These are phyloP conservation scores for Mesostigma viride DNA, from an alignment of 139 green algal species.

Conservation along the genomic window DNA sequence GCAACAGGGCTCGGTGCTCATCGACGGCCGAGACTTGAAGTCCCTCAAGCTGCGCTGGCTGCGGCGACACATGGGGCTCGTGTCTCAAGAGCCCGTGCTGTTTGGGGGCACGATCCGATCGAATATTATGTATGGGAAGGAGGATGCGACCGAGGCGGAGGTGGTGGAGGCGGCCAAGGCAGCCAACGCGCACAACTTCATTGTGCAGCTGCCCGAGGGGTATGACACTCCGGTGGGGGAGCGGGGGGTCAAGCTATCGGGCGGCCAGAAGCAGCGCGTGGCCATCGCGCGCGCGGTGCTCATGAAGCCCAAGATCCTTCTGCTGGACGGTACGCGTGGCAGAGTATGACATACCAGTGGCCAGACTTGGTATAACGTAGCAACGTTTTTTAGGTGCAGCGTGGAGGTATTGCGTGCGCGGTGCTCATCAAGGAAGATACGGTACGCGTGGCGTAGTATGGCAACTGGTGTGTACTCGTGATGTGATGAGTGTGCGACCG, in stretches of 20 bases:
- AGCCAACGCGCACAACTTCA: slow-evolving; percentile 71
- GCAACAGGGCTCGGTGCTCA: slow-evolving; percentile 36
- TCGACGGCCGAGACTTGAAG: slow-evolving; percentile 65
- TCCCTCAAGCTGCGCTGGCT: slow-evolving; percentile 68
- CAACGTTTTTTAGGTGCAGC: too few relatives aligned
- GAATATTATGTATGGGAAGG: slow-evolving; percentile 36
- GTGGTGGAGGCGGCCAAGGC: slow-evolving; percentile 53
- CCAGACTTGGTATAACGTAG: slow-evolving; percentile 46
- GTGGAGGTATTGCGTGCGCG: too few relatives aligned
- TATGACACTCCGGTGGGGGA: slow-evolving; percentile 77
- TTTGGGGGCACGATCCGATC: slow-evolving; percentile 32
- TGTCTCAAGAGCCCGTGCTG: slow-evolving; percentile 73
- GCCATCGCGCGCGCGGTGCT: too few relatives aligned
- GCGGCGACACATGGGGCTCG: slow-evolving; percentile 58
- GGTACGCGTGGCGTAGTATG: too few relatives aligned
- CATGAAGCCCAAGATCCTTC: slow-evolving; percentile 59
- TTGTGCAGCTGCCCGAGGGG: slow-evolving; percentile 40
- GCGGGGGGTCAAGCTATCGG: slow-evolving; percentile 60
- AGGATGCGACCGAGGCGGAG: slow-evolving; percentile 33
- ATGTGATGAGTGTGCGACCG: too few relatives aligned
- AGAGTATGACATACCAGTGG: slow-evolving; percentile 47
- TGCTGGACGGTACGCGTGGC: slow-evolving; percentile 82
- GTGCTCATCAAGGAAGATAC: too few relatives aligned
- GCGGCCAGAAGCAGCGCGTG: slow-evolving; percentile 85
- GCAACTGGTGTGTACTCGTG: too few relatives aligned